A percentile compares a stretch with the other conserved stretches of the same genome.
These are phyloP conservation scores for Paecilomyces variotii DNA, from an alignment of 2,329 filamentous ascomycete genomes.

Conservation along the genomic window DNA sequence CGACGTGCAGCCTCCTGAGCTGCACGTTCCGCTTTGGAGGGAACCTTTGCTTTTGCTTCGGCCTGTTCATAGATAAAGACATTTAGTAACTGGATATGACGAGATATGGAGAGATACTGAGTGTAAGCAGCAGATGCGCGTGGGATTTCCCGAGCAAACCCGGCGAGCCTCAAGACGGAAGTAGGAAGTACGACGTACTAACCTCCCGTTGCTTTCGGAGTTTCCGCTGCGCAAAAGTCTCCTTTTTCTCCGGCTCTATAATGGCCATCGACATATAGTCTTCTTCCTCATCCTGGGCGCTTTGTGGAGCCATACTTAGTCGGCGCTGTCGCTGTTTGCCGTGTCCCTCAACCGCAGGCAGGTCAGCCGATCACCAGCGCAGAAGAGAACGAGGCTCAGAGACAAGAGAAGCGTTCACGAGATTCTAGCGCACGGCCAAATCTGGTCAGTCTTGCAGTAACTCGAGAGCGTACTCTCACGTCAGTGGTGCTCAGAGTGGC, in stretches of 20 bases:
- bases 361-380: not conserved
- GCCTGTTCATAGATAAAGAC: constrained; percentile 38
- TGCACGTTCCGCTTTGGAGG: constrained; percentile 77
- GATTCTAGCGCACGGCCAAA: not conserved
- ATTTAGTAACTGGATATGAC: constrained; percentile 36
- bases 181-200: constrained; percentile 11
- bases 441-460: not conserved
- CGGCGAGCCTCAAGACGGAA: constrained; percentile 3
- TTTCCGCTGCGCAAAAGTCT: constrained; percentile 56
- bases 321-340: not conserved
- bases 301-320: constrained; percentile 7
- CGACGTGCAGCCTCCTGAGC: constrained; percentile 63
- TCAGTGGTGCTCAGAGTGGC: not conserved
- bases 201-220: constrained; percentile 47
- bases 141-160: not conserved
- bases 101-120: constrained; percentile 43
- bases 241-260: constrained; percentile 53
- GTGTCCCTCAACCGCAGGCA: not conserved
- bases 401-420: not conserved
- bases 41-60: constrained; percentile 56
- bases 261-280: constrained; percentile 98
- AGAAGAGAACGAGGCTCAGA: not conserved
- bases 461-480: not conserved
- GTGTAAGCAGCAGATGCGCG: constrained; percentile 37
- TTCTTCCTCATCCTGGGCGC: constrained; percentile 62